Evolutionary conservation across 441 rosid species (phyloP).

Genomic region (Macaranga tanarius): DNA sequence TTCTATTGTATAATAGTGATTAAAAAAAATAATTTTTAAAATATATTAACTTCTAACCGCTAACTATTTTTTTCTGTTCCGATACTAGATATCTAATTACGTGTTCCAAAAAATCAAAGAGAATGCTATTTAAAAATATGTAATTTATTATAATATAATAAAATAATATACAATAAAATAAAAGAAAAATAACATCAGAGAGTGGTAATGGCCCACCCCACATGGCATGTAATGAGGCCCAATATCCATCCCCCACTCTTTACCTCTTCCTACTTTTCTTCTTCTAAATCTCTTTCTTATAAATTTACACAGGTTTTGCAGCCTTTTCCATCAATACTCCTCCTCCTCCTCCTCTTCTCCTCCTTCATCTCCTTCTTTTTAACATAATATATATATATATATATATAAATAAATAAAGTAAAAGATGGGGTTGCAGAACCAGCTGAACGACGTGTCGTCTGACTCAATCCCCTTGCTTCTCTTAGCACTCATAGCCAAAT

Average conservation of each 20-base stretch:
- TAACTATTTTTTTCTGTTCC: no score
- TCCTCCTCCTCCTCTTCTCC: background rate
- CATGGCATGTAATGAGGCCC: constrained; percentile 17
- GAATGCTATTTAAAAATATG: no score
- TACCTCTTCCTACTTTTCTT: no score
- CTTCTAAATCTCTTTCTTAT: background rate
- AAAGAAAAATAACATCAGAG: background rate
- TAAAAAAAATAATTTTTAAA: no score
- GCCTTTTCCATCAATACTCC: background rate
- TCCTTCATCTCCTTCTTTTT: background rate
- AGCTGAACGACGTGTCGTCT: constrained; percentile 66
- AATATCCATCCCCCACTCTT: background rate
- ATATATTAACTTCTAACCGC: no score
- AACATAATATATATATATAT: constrained; percentile 3
- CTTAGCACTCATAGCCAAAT: constrained; percentile 53
- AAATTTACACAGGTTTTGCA: background rate
- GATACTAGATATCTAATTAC: no score
- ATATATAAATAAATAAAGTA: background rate
- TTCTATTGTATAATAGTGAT: no score
- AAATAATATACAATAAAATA: background rate
- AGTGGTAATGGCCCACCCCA: constrained; percentile 26
- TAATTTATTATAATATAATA: no score
- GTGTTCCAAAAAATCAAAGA: no score
- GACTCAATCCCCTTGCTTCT: constrained; percentile 63
- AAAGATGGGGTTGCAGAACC: constrained; percentile 61